Evolutionary conservation across 2,329 filamentous ascomycete genomes (phyloP).

Genomic region (Beauveria australis): DNA sequence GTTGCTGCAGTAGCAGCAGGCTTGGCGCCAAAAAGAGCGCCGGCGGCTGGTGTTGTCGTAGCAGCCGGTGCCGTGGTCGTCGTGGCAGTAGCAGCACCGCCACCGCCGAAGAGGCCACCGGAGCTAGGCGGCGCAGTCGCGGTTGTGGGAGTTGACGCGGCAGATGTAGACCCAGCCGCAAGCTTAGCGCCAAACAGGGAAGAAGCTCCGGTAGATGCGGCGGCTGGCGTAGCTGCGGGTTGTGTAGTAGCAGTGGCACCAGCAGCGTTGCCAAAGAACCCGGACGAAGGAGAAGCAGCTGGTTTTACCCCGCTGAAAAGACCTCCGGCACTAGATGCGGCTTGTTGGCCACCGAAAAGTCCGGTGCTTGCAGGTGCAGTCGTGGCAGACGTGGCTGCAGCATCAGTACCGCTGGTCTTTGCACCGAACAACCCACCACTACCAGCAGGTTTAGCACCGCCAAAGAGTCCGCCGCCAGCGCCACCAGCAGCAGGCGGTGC

Average conservation of each 20-base stretch:
- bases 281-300: constrained; percentile 16
- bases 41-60: constrained; percentile 9
- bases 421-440: constrained; percentile 11
- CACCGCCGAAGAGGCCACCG: constrained; percentile 17
- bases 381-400: constrained; percentile 10
- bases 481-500: constrained; percentile 36
- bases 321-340: constrained; percentile 14
- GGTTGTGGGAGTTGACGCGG: constrained; percentile 17
- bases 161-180: constrained; percentile 15
- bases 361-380: constrained; percentile 10
- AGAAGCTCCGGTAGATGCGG: constrained; percentile 10
- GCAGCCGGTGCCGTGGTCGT: constrained; percentile 22
- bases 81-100: constrained; percentile 8
- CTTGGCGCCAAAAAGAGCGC: constrained; percentile 33
- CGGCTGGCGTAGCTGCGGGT: constrained; percentile 15
- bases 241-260: constrained; percentile 21
- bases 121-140: constrained; percentile 14
- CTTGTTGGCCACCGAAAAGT: constrained; percentile 14
- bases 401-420: constrained; percentile 15
- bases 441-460: constrained; percentile 13
- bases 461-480: constrained; percentile 25
- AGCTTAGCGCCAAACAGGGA: constrained; percentile 19
- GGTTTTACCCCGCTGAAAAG: constrained; percentile 22
- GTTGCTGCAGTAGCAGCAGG: constrained; percentile 26
- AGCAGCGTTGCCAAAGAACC: constrained; percentile 24